Conservation (phyloP, 2,329 filamentous ascomycete genomes). For the Aureobasidium sp. region DNA sequence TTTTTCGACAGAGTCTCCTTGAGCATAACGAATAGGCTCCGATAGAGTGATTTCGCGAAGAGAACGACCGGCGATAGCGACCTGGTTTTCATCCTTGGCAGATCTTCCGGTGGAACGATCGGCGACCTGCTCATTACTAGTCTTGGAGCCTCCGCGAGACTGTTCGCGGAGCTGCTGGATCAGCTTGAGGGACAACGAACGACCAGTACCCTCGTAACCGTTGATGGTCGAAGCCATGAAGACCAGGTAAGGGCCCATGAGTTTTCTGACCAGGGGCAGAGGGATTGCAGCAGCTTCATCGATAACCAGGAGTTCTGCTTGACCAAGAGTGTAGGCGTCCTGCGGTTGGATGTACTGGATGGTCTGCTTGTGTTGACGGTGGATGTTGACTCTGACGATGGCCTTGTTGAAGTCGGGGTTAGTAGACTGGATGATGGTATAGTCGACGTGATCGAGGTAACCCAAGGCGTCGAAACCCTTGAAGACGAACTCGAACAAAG, state of each 20-base stretch:
- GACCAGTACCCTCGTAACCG: conserved; percentile 93
- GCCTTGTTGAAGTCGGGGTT: conserved; percentile 99
- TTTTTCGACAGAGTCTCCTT: conserved; percentile 84
- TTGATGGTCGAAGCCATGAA: conserved; percentile 99
- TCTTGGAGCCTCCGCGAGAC: conserved; percentile 57
- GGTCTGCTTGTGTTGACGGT: conserved; percentile 88
- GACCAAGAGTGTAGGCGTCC: conserved; percentile 87
- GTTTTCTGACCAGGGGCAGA: conserved; percentile 78
- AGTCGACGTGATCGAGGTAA: conserved; percentile 92
- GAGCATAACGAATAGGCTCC: conserved; percentile 89
- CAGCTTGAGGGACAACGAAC: conserved; percentile 88
- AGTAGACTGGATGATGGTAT: conserved; percentile 95
- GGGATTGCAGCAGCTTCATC: conserved; percentile 97
- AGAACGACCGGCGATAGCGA: conserved; percentile 59
- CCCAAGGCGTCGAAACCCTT: conserved; percentile 93
- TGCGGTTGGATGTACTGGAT: conserved; percentile 98
- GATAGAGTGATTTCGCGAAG: conserved; percentile 85
- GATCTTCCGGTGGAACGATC: conserved; percentile 72
- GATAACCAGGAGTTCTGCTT: conserved; percentile 91
- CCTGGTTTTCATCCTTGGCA: conserved; percentile 52
- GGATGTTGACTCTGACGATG: conserved; percentile 92
- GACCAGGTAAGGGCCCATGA: conserved; percentile 93
- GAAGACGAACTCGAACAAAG: conserved; percentile 95
- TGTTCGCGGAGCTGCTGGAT: conserved; percentile 96
- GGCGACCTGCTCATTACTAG: conserved; percentile 53